These are phyloP conservation scores for Thinopyrum elongatum DNA, from an alignment of 176 grass and related monocot species.

Conservation along the genomic window DNA sequence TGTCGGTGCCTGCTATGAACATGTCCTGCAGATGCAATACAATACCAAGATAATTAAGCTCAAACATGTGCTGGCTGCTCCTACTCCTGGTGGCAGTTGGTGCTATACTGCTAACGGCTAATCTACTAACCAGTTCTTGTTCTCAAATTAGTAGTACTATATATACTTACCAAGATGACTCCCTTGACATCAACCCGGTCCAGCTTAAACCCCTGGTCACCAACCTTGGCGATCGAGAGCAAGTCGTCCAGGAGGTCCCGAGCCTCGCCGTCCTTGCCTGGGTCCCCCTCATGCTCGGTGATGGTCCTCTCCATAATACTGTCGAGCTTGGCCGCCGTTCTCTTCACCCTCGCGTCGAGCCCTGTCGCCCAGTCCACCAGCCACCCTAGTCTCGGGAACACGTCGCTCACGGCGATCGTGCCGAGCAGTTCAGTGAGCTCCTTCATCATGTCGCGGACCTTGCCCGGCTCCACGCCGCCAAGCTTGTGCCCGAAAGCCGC, in stretches of 20 bases:
- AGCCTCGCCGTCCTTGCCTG: background rate
- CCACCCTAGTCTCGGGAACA: constrained; percentile 24
- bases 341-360: constrained; percentile 23
- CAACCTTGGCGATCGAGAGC: background rate
- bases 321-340: constrained; percentile 24
- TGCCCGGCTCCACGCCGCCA: background rate
- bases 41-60: too few relatives aligned
- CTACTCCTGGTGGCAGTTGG: too few relatives aligned
- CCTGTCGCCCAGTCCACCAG: constrained; percentile 24
- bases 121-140: too few relatives aligned
- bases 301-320: constrained; percentile 26
- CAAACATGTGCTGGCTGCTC: too few relatives aligned
- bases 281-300: constrained; percentile 15
- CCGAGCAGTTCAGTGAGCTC: background rate
- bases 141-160: too few relatives aligned
- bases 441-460: background rate
- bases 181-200: constrained; percentile 49
- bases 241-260: constrained; percentile 30
- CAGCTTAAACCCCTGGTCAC: background rate
- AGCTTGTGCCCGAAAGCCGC: constrained; percentile 29
- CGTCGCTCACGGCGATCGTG: constrained; percentile 7
- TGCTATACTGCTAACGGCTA: too few relatives aligned
- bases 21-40: constrained; percentile 30
- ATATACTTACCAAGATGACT: too few relatives aligned
- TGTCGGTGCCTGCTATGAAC: constrained; percentile 35